A percentile compares a stretch with the other conserved stretches of the same genome.
Conservation (phyloP, 768 basidiomycete genomes). For the Astraeus odoratus region DNA sequence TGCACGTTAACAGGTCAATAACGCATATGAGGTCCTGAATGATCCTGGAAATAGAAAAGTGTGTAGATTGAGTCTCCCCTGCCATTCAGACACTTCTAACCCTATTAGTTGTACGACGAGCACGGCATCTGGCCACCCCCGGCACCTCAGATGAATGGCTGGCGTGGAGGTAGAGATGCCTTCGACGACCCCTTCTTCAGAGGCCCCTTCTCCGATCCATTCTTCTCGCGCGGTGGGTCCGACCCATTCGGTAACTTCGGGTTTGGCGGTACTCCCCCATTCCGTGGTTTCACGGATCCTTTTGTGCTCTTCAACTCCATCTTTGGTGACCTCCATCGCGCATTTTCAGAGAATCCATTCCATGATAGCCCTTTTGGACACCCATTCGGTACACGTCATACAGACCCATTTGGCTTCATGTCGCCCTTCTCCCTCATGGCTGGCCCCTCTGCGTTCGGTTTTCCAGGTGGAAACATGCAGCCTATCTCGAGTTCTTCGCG, state of each 20-base stretch:
- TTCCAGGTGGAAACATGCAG: slow-evolving; percentile 10
- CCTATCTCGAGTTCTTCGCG: slow-evolving; percentile 1
- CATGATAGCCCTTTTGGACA: slow-evolving; percentile 18
- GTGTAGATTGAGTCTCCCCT: slow-evolving; percentile 10
- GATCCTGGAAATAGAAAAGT: slow-evolving; percentile 55
- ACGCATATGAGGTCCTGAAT: slow-evolving; percentile 70
- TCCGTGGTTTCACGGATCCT: slow-evolving; percentile 57
- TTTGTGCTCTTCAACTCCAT: slow-evolving; percentile 69
- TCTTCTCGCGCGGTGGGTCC: slow-evolving; percentile 13
- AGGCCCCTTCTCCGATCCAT: slow-evolving; percentile 10
- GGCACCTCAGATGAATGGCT: slow-evolving; percentile 9
- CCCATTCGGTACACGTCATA: slow-evolving; percentile 11
- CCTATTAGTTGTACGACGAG: slow-evolving; percentile 53
- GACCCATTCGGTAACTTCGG: slow-evolving; percentile 21
- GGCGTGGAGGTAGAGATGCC: slow-evolving; percentile 10
- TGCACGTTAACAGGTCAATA: slow-evolving; percentile 46
- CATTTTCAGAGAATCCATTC: slow-evolving; percentile 31
- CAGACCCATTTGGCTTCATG: slow-evolving; percentile 11
- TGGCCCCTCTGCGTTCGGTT: slow-evolving; percentile 2
- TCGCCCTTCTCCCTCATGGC: slow-evolving; percentile 5
- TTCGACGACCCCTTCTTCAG: slow-evolving; percentile 17
- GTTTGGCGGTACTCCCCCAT: slow-evolving; percentile 12
- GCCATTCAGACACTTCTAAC: neutral
- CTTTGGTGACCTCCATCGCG: slow-evolving; percentile 45
- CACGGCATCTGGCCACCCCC: slow-evolving; percentile 74